Percentiles rank a stretch among this genome's conserved stretches.
These are phyloP conservation scores for Phylloporus sp. DNA, from an alignment of 768 basidiomycete species.

Conservation along the genomic window DNA sequence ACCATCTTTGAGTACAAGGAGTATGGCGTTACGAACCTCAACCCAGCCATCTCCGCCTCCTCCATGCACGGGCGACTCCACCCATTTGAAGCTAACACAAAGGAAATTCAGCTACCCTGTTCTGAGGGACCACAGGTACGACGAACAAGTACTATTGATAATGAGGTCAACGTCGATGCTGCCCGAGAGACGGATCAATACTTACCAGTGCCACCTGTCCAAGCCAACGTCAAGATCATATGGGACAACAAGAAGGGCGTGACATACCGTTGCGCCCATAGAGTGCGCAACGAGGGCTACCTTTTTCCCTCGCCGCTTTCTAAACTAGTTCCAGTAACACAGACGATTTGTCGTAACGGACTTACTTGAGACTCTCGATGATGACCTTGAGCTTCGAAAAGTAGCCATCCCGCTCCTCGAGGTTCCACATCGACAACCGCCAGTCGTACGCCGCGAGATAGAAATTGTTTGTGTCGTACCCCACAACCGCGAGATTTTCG, in stretches of 20 bases:
- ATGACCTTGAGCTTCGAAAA: conserved; percentile 78
- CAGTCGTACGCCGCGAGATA: conserved; percentile 88
- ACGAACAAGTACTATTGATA: conserved; percentile 80
- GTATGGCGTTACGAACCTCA: conserved; percentile 48
- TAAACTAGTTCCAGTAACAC: conserved; percentile 23
- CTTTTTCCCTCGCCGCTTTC: conserved; percentile 68
- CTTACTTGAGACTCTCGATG: conserved; percentile 76
- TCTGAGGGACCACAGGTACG: not conserved
- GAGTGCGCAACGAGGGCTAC: conserved; percentile 83
- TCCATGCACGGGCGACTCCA: conserved; percentile 81
- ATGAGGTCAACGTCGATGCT: conserved; percentile 3
- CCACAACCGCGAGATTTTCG: conserved; percentile 89
- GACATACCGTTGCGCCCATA: conserved; percentile 75
- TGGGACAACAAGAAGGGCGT: not conserved
- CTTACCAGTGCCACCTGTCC: conserved; percentile 48
- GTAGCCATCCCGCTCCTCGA: conserved; percentile 88
- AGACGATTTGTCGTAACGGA: not conserved
- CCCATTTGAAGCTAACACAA: conserved; percentile 82
- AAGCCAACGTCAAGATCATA: conserved; percentile 32
- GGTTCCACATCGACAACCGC: conserved; percentile 83
- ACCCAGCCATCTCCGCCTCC: conserved; percentile 87
- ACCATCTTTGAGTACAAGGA: not conserved
- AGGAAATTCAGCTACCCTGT: conserved; percentile 3
- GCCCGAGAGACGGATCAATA: not conserved
- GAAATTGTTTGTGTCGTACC: conserved; percentile 90